A percentile compares a stretch with the other conserved stretches of the same genome.
Evolutionary conservation across 1,284 basidiomycete genomes (phyloP).

Genomic region (Cryptococcus sp.): DNA sequence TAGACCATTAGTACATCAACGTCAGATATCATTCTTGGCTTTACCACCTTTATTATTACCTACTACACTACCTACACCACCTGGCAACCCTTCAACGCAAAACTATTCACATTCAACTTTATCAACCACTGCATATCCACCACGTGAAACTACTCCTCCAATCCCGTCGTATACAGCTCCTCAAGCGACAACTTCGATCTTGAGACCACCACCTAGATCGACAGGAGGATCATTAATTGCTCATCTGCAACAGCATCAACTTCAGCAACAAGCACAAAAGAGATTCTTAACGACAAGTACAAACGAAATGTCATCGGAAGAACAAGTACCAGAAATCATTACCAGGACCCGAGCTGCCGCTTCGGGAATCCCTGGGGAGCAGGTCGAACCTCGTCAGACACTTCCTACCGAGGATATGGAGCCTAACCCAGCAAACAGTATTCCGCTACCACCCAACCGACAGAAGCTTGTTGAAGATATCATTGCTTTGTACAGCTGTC

Average conservation of each 20-base stretch:
- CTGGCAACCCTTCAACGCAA: not conserved
- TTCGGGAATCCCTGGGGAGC: slow-evolving; percentile 24
- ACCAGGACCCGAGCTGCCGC: slow-evolving; percentile 26
- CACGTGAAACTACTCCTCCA: not conserved
- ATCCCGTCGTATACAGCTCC: slow-evolving; percentile 1
- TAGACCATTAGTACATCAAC: slow-evolving; percentile 12
- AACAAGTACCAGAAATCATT: slow-evolving; percentile 30
- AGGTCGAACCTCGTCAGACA: slow-evolving; percentile 30
- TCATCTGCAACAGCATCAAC: not conserved
- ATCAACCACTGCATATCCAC: not conserved
- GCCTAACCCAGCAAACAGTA: slow-evolving; percentile 28
- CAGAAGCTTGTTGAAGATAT: slow-evolving; percentile 36
- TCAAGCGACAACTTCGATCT: not conserved
- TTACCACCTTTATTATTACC: slow-evolving; percentile 11
- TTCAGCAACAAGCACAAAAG: not conserved
- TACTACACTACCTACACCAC: not conserved
- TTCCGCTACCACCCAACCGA: slow-evolving; percentile 26
- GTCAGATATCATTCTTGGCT: slow-evolving; percentile 13
- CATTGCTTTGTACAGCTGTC: slow-evolving; percentile 31
- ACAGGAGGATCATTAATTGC: not conserved
- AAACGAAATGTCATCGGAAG: slow-evolving; percentile 9
- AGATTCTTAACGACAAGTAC: not conserved
- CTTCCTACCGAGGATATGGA: slow-evolving; percentile 36
- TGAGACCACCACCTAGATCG: not conserved
- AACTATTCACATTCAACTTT: not conserved